phyloP scores from a whole-genome alignment of 192 early-diverging fungal species.

The Mortierella hygrophila region DNA sequence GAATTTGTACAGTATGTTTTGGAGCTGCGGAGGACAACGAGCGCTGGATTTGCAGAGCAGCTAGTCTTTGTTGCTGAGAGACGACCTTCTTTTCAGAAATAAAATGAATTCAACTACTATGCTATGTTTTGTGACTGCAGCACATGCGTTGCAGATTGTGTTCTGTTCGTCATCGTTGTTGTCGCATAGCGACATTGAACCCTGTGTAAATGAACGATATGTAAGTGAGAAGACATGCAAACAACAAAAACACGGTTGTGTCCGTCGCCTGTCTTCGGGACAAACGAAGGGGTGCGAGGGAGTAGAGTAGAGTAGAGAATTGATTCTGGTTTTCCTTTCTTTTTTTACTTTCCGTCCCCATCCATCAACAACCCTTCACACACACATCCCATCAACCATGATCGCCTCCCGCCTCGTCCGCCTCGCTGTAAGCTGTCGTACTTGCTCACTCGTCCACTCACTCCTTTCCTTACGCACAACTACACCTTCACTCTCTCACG shows the following conservation, averaged over 20 bases:
- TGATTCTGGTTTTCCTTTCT: not conserved
- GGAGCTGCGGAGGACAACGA: no score
- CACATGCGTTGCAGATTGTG: no score
- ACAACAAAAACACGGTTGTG: not conserved
- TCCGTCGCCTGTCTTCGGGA: slow-evolving; percentile 1
- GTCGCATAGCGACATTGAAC: not conserved
- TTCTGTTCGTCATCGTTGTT: no score
- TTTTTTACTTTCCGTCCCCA: not conserved
- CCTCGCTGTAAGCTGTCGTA: slow-evolving; percentile 36
- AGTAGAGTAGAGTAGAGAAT: not conserved
- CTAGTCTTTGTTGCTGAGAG: no score
- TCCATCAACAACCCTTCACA: not conserved
- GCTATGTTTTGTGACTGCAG: no score
- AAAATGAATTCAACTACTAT: no score
- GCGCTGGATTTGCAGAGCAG: no score
- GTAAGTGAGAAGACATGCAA: not conserved
- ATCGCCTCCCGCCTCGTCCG: slow-evolving; percentile 37
- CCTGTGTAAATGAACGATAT: not conserved
- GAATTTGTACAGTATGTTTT: no score
- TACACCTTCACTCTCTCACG: not conserved
- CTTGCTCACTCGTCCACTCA: not conserved
- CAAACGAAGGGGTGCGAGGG: not conserved
- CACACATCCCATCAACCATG: slow-evolving; percentile 17
- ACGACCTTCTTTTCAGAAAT: no score
- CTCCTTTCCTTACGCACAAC: not conserved